Base-by-base conservation (phyloP, 768 basidiomycete species). In the Crucibulum laeve region DNA sequence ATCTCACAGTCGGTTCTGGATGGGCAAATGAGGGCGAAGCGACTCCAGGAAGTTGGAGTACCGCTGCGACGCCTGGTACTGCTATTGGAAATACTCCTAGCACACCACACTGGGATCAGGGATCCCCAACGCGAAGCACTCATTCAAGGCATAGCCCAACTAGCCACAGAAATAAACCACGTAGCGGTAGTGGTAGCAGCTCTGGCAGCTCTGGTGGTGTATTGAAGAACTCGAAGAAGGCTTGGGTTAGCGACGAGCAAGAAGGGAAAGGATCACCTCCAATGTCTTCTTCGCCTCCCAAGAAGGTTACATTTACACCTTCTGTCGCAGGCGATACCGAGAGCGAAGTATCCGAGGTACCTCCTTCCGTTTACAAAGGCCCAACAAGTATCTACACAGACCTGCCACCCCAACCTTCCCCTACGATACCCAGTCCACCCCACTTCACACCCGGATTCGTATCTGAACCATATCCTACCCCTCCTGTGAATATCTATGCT, bases 21-120 rank as follows among this genome's bases (percentile, higher is more conserved):
- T 54, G 49, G 51, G 49, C 43, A 34, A 50, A 53, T 19, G 50
- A 50, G 32, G 49, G 61, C 46, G 57, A 70, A 3, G 60, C 64
- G 11, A 78, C 69, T 14, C 78, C 81, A 21, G 81, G 77, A 2
- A 71, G 68, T 32, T 90, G 87, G 88, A 87, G 84, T 50, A 88
- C 82, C 0, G 73, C 76, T 10, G 86, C 87, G 4, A 88, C 88
- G 0, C 87, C 88, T 3, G 88, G 88, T 1, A 67, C 73, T 15
- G 42, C 30, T 21, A 11, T 5, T 11, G 15, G 21, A 37, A 37
- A 22, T 14, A 40, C 10, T 11, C 11, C 39, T 18, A 37, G 11
- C 8, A 10, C 17, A 10, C 8, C 19, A 8, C 11, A 37, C 25
- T 40, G 38, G 38, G 38, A 25, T 13, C 17, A 40, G 14, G 10